These are phyloP conservation scores for Arthonia radiata DNA, from an alignment of 495 filamentous ascomycete genomes.

Conservation along the genomic window DNA sequence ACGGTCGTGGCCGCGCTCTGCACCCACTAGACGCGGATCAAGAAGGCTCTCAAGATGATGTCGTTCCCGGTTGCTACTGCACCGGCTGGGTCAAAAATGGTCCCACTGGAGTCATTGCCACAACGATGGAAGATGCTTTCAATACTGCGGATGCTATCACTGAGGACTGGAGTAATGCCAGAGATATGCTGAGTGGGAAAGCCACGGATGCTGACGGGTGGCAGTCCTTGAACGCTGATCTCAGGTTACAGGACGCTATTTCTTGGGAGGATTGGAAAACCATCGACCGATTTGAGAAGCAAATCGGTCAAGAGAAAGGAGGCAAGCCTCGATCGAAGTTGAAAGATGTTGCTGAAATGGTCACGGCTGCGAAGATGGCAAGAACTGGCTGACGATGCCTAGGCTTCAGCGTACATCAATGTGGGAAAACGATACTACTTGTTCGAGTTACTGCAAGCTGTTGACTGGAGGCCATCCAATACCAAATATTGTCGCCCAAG, in stretches of 20 bases:
- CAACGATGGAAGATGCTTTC: slow-evolving; percentile 90
- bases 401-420: too few relatives aligned
- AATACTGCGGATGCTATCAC: slow-evolving; percentile 60
- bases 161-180: slow-evolving; percentile 40
- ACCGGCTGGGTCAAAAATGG: slow-evolving; percentile 93
- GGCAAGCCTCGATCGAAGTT: slow-evolving; percentile 80
- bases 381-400: too few relatives aligned
- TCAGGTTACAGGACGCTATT: too few relatives aligned
- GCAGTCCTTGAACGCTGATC: too few relatives aligned
- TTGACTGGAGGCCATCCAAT: too few relatives aligned
- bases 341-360: slow-evolving; percentile 50
- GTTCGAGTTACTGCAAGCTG: too few relatives aligned
- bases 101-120: slow-evolving; percentile 86
- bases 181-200: too few relatives aligned
- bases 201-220: too few relatives aligned
- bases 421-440: too few relatives aligned
- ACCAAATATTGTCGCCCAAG: too few relatives aligned
- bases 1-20: slow-evolving; percentile 51
- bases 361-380: too few relatives aligned
- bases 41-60: slow-evolving; percentile 11
- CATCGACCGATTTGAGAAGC: slow-evolving; percentile 58
- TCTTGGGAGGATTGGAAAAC: slow-evolving; percentile 67
- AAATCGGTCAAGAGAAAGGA: slow-evolving; percentile 33
- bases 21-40: slow-evolving; percentile 8
- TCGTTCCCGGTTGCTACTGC: slow-evolving; percentile 66